These are phyloP conservation scores for Cadophora luteo-olivacea DNA, from an alignment of 2,329 filamentous ascomycete species.

Conservation along the genomic window DNA sequence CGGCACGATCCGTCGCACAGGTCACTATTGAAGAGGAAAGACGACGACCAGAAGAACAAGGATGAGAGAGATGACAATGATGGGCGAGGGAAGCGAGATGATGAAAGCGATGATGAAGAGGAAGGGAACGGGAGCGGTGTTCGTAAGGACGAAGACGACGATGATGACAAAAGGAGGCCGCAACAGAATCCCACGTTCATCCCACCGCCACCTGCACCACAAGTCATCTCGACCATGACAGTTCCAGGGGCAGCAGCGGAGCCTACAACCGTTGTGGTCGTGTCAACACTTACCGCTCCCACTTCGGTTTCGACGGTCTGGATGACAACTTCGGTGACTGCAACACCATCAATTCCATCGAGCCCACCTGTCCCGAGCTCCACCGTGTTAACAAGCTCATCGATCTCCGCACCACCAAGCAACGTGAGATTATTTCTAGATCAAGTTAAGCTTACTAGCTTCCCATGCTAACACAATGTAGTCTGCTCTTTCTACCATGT, in stretches of 20 bases:
- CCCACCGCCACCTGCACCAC: not conserved
- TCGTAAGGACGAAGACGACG: constrained; percentile 11
- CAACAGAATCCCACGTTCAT: not conserved
- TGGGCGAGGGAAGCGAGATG: constrained; percentile 16
- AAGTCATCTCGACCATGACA: constrained; percentile 5
- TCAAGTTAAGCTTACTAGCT: not conserved
- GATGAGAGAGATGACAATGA: not conserved
- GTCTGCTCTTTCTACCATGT: constrained; percentile 27
- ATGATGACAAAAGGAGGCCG: not conserved
- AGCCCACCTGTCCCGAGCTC: not conserved
- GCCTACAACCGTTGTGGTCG: constrained; percentile 26
- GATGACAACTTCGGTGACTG: constrained; percentile 14
- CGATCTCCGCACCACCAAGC: not conserved
- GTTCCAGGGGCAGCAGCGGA: constrained; percentile 13
- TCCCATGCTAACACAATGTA: constrained; percentile 25
- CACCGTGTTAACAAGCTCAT: not conserved
- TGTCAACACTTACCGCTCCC: constrained; percentile 26
- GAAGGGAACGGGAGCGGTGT: constrained; percentile 4
- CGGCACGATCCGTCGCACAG: constrained; percentile 27
- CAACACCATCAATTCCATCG: constrained; percentile 2
- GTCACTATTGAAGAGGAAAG: constrained; percentile 10
- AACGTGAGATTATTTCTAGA: constrained; percentile 1
- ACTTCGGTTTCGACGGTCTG: constrained; percentile 14
- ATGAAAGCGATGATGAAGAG: constrained; percentile 20
- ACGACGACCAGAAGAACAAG: not conserved